Conservation (phyloP, 495 filamentous ascomycete species). For the Staphylotrichum tortipilum region DNA sequence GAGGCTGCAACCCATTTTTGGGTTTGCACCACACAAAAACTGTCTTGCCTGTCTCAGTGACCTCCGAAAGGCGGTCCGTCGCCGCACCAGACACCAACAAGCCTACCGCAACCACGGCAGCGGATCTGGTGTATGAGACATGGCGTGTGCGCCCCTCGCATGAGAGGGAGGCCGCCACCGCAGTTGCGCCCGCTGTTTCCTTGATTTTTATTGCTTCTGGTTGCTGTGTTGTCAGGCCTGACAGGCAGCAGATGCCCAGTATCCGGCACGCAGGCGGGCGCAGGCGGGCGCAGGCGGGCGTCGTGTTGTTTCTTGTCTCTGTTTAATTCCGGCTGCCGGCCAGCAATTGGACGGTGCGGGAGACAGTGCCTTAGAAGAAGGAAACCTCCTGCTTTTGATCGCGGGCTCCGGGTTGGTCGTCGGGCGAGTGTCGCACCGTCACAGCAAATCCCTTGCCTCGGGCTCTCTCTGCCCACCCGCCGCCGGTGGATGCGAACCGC, state of each 20-base stretch:
- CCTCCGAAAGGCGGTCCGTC: background rate
- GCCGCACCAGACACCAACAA: too few species aligned
- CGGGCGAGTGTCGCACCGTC: conserved; percentile 4
- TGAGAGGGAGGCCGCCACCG: conserved; percentile 2
- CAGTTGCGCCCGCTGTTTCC: too few species aligned
- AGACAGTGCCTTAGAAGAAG: background rate
- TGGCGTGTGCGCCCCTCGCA: conserved; percentile 1
- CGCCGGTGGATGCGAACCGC: background rate
- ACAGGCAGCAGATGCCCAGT: too few species aligned
- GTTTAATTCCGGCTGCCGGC: background rate
- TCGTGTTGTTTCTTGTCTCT: background rate
- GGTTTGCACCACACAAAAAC: too few species aligned
- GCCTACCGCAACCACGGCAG: background rate
- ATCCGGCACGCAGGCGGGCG: too few species aligned
- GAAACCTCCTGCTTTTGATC: background rate
- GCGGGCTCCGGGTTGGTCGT: background rate
- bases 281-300: background rate
- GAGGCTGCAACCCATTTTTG: too few species aligned
- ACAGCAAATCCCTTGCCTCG: conserved; percentile 2
- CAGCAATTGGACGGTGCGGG: conserved; percentile 1
- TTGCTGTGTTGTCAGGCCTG: too few species aligned
- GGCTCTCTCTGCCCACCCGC: background rate
- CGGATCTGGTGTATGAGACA: conserved; percentile 7
- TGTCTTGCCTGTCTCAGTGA: too few species aligned
- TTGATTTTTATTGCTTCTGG: too few species aligned